A percentile compares a stretch with the other conserved stretches of the same genome.
These are phyloP conservation scores for Paulownia fortunei DNA, from an alignment of 257 asterid genomes.

Conservation along the genomic window DNA sequence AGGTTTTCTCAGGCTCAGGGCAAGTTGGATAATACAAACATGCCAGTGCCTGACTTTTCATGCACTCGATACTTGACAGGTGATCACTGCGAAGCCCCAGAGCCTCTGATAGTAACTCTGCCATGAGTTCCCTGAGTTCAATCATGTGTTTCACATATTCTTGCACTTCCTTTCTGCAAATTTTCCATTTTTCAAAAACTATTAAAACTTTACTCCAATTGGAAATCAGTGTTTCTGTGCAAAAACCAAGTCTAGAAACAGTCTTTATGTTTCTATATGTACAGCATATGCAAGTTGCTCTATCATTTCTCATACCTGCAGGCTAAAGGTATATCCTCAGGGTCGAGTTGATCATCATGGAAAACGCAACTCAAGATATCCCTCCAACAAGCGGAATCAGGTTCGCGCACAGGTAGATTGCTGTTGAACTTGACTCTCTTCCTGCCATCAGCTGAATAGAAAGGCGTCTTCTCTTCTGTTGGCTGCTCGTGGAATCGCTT, in stretches of 20 bases:
- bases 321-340: constrained; percentile 15
- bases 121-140: constrained; percentile 38
- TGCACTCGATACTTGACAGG: constrained; percentile 42
- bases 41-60: constrained; percentile 45
- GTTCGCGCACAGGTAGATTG: constrained; percentile 22
- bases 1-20: constrained; percentile 45
- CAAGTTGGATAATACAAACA: constrained; percentile 43
- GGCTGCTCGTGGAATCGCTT: constrained; percentile 49
- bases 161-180: constrained; percentile 33
- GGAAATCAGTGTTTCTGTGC: too few relatives aligned
- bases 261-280: too few relatives aligned
- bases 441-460: constrained; percentile 34
- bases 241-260: too few relatives aligned
- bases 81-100: constrained; percentile 36
- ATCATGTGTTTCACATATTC: constrained; percentile 42
- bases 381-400: constrained; percentile 42
- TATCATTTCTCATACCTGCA: too few relatives aligned
- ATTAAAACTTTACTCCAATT: neutral
- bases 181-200: neutral
- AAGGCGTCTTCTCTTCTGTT: constrained; percentile 18
- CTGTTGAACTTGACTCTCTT: constrained; percentile 39
- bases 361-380: constrained; percentile 35
- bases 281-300: too few relatives aligned
- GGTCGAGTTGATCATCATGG: constrained; percentile 32
- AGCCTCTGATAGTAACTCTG: constrained; percentile 46